These are phyloP conservation scores for Penicillium sp. DNA, from an alignment of 2,329 filamentous ascomycete genomes.

Conservation along the genomic window DNA sequence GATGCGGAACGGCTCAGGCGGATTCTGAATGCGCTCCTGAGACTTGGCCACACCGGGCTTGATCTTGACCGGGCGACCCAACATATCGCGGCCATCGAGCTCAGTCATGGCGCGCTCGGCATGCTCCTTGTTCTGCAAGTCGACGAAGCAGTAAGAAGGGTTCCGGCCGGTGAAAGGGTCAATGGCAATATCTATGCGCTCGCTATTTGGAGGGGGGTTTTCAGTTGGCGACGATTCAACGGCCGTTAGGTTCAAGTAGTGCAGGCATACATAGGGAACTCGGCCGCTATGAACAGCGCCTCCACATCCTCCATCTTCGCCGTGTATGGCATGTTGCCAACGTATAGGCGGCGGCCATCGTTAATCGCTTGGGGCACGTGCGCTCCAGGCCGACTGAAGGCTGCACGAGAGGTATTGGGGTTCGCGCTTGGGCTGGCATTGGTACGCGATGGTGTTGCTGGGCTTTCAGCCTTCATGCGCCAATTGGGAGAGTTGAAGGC, in stretches of 20 bases:
- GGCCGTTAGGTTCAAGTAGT: slow-evolving; percentile 5
- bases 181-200: slow-evolving; percentile 65
- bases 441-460: slow-evolving; percentile 24
- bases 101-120: slow-evolving; percentile 58
- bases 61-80: slow-evolving; percentile 60
- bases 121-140: slow-evolving; percentile 57
- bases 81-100: slow-evolving; percentile 54
- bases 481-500: slow-evolving; percentile 42
- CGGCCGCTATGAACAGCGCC: slow-evolving; percentile 44
- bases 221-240: slow-evolving; percentile 15
- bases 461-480: slow-evolving; percentile 39
- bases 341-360: slow-evolving; percentile 48
- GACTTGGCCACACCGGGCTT: slow-evolving; percentile 62
- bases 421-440: slow-evolving; percentile 13
- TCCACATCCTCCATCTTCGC: slow-evolving; percentile 52
- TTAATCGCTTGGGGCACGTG: slow-evolving; percentile 37
- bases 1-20: slow-evolving; percentile 25
- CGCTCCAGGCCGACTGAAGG: slow-evolving; percentile 29
- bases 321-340: slow-evolving; percentile 55
- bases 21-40: slow-evolving; percentile 25
- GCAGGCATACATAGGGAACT: slow-evolving; percentile 34
- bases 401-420: slow-evolving; percentile 25
- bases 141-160: slow-evolving; percentile 72
- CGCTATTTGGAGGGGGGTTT: slow-evolving; percentile 32
- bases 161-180: slow-evolving; percentile 67